Conservation (phyloP, 2,329 filamentous ascomycete genomes). For the Stagonosporopsis cucurbitacearum region DNA sequence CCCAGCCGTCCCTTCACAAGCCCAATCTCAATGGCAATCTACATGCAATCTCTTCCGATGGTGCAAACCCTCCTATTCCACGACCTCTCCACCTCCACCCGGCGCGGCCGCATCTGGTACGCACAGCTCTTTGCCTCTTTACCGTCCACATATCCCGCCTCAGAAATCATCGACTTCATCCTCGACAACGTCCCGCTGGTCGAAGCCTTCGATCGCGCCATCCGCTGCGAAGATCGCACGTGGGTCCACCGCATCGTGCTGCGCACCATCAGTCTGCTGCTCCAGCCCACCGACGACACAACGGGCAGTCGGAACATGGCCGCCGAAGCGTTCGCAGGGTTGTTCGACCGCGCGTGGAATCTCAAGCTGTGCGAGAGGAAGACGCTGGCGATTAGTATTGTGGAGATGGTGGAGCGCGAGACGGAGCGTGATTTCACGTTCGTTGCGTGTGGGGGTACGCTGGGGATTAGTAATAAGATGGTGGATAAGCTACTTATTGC, state of each 20-base stretch:
- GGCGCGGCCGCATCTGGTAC: slow-evolving; percentile 16
- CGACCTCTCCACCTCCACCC: slow-evolving; percentile 3
- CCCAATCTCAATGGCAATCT: slow-evolving; percentile 14
- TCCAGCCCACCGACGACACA: background rate
- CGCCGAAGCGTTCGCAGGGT: slow-evolving; percentile 6
- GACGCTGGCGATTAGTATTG: slow-evolving; percentile 1
- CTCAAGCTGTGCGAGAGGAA: slow-evolving; percentile 6
- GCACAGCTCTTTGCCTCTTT: slow-evolving; percentile 13
- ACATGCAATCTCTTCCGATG: background rate
- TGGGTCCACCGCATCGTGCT: slow-evolving; percentile 18
- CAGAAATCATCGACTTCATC: slow-evolving; percentile 9
- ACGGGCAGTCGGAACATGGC: slow-evolving; percentile 6
- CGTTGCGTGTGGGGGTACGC: slow-evolving; percentile 12
- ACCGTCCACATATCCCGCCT: background rate
- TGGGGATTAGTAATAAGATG: slow-evolving; percentile 9
- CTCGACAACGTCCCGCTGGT: slow-evolving; percentile 18
- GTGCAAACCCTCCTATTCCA: slow-evolving; percentile 11
- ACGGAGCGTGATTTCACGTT: slow-evolving; percentile 17
- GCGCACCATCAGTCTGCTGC: slow-evolving; percentile 5
- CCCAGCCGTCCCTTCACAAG: slow-evolving; percentile 17
- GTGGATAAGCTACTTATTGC: slow-evolving; percentile 10
- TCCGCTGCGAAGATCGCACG: slow-evolving; percentile 7
- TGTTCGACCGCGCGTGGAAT: slow-evolving; percentile 16
- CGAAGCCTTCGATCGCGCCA: slow-evolving; percentile 13
- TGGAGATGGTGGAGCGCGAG: slow-evolving; percentile 8